Conservation (phyloP, 2,329 filamentous ascomycete species). For the Curvularia eragrostidis region DNA sequence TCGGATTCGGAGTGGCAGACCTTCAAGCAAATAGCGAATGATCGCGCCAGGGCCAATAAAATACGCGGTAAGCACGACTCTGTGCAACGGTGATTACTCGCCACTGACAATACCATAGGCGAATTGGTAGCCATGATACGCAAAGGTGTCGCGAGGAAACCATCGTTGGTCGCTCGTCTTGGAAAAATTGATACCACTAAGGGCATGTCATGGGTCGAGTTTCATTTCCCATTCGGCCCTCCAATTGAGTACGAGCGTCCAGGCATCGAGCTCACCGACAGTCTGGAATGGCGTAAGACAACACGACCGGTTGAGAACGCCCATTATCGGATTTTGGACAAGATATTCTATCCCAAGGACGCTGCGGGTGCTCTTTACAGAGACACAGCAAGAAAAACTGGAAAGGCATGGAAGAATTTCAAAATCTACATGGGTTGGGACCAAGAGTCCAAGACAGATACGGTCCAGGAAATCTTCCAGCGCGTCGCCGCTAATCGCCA, state of each 20-base stretch:
- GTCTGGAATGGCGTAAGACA: conserved; percentile 45
- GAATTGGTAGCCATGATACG: conserved; percentile 50
- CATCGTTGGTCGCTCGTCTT: conserved; percentile 37
- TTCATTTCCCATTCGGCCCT: conserved; percentile 57
- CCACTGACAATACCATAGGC: conserved; percentile 26
- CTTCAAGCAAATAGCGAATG: conserved; percentile 55
- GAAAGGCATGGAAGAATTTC: conserved; percentile 32
- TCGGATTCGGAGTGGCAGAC: conserved; percentile 63
- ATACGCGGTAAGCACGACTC: conserved; percentile 44
- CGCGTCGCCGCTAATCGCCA: conserved; percentile 13
- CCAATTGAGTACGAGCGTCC: conserved; percentile 57
- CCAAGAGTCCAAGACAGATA: conserved; percentile 20
- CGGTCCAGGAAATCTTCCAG: conserved; percentile 25
- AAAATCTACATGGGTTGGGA: conserved; percentile 36
- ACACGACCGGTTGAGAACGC: conserved; percentile 37
- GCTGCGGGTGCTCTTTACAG: conserved; percentile 33
- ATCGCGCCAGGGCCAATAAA: conserved; percentile 49
- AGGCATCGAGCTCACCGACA: conserved; percentile 52
- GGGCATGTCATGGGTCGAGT: conserved; percentile 57
- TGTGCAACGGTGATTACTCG: not conserved
- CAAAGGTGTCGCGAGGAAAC: conserved; percentile 36
- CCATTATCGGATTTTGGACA: conserved; percentile 49
- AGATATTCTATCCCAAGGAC: conserved; percentile 30
- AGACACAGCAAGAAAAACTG: conserved; percentile 31
- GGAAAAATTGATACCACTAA: conserved; percentile 51